Conservation (phyloP, 129 eudicot species). For the Centella asiatica region DNA sequence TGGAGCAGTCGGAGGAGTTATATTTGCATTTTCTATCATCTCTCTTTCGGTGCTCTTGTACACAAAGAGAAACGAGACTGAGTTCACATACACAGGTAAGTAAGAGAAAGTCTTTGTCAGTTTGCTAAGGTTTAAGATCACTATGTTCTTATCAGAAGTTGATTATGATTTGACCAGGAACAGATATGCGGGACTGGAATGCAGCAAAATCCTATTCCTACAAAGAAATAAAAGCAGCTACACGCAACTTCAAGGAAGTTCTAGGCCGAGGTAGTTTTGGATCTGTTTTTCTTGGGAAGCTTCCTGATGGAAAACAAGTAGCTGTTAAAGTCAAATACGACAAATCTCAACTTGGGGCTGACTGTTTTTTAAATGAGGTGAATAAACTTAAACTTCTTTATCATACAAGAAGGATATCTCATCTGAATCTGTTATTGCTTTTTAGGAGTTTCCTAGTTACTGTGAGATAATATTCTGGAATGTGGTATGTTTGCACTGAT, state of each 20-base stretch:
- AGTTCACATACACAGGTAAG: conserved; percentile 18
- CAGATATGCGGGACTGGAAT: conserved; percentile 43
- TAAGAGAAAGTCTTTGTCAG: conserved; percentile 13
- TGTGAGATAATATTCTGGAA: not conserved
- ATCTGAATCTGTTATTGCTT: no score
- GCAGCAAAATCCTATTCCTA: conserved; percentile 65
- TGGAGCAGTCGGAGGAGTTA: conserved; percentile 55
- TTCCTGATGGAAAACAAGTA: conserved; percentile 52
- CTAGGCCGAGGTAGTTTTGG: conserved; percentile 92
- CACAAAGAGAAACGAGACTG: conserved; percentile 34
- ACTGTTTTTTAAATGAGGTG: conserved; percentile 86
- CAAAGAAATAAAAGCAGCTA: conserved; percentile 71
- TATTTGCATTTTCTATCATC: conserved; percentile 26
- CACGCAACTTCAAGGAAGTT: conserved; percentile 71
- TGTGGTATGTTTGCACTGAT: not conserved
- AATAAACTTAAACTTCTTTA: conserved; percentile 7
- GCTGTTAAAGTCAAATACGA: conserved; percentile 88
- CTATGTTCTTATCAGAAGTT: not conserved
- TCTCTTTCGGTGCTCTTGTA: conserved; percentile 34
- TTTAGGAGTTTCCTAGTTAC: not conserved
- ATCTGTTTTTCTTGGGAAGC: conserved; percentile 74
- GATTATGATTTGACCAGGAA: conserved; percentile 22
- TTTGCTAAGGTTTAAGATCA: not conserved
- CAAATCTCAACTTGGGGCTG: conserved; percentile 63
- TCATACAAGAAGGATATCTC: no score